Evolutionary conservation across 1,139 yeast species (phyloP).

Genomic region (Geotrichum reessii): DNA sequence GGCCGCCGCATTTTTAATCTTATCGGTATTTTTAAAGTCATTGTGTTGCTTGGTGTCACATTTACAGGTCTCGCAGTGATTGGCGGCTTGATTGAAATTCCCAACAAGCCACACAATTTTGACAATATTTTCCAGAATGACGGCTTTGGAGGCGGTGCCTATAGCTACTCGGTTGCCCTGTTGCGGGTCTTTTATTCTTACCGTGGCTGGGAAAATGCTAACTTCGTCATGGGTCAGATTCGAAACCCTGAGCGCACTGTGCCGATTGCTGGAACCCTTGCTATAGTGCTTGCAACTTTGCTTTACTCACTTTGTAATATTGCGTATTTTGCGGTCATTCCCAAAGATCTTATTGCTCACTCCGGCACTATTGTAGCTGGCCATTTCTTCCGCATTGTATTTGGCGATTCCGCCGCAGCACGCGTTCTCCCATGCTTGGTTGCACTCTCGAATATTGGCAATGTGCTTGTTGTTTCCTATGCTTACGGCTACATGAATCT

Average conservation of each 20-base stretch:
- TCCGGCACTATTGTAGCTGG: conserved; percentile 76
- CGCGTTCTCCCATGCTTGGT: conserved; percentile 60
- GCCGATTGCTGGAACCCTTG: conserved; percentile 64
- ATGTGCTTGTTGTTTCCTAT: conserved; percentile 68
- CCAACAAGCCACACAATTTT: conserved; percentile 29
- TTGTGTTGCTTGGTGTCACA: conserved; percentile 59
- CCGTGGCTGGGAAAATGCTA: conserved; percentile 69
- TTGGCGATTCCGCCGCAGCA: conserved; percentile 56
- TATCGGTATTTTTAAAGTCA: conserved; percentile 64
- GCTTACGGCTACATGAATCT: conserved; percentile 71
- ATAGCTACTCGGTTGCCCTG: conserved; percentile 45
- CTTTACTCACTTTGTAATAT: conserved; percentile 64
- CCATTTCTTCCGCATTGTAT: conserved; percentile 60
- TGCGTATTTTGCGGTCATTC: conserved; percentile 74
- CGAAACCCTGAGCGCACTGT: conserved; percentile 63
- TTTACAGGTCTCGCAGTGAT: conserved; percentile 61
- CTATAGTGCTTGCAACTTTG: conserved; percentile 53
- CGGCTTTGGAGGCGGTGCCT: conserved; percentile 33
- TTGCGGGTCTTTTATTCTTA: conserved; percentile 55
- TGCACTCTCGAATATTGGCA: conserved; percentile 68
- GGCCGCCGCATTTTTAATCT: conserved; percentile 63
- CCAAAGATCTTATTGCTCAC: conserved; percentile 53
- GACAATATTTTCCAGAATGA: conserved; percentile 29
- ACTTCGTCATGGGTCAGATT: conserved; percentile 75
- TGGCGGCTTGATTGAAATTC: conserved; percentile 26